Evolutionary conservation across 1,284 basidiomycete species (phyloP).

Genomic region (Trichosporon sp.): DNA sequence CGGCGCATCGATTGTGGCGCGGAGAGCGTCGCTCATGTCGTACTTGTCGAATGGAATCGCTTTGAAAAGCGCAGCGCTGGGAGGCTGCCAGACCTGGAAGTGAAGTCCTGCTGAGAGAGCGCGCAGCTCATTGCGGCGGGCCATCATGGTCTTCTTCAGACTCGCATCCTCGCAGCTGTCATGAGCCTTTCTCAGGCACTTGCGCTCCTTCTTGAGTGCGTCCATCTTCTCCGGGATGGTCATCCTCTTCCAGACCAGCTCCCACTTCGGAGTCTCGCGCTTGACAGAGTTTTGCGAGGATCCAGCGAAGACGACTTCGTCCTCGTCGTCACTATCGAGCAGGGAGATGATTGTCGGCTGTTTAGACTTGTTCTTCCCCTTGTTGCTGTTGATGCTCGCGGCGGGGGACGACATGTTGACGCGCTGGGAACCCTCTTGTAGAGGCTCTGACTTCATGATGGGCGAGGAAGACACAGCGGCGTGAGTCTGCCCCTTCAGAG

Average conservation of each 20-base stretch:
- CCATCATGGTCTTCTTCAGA: not conserved
- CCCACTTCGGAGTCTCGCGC: not conserved
- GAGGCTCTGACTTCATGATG: not conserved
- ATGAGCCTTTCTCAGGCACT: not conserved
- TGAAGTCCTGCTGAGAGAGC: not conserved
- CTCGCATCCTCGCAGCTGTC: not conserved
- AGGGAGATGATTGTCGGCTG: not conserved
- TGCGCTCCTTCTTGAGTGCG: constrained; percentile 4
- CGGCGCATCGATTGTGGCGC: not conserved
- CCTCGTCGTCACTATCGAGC: constrained; percentile 11
- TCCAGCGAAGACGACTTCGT: constrained; percentile 7
- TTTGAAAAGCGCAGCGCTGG: not conserved
- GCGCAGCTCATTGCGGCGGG: not conserved
- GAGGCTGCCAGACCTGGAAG: not conserved
- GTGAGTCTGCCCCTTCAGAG: not conserved
- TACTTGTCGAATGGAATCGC: not conserved
- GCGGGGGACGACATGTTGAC: not conserved
- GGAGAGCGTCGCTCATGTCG: not conserved
- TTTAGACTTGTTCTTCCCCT: not conserved
- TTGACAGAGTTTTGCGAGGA: not conserved
- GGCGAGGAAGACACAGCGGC: not conserved
- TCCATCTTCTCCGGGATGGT: not conserved
- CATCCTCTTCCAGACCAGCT: constrained; percentile 7
- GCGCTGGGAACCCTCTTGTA: not conserved
- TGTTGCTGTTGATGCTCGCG: not conserved